phyloP scores from a whole-genome alignment of 345 rosid genomes.

The Dipteronia dyeriana region DNA sequence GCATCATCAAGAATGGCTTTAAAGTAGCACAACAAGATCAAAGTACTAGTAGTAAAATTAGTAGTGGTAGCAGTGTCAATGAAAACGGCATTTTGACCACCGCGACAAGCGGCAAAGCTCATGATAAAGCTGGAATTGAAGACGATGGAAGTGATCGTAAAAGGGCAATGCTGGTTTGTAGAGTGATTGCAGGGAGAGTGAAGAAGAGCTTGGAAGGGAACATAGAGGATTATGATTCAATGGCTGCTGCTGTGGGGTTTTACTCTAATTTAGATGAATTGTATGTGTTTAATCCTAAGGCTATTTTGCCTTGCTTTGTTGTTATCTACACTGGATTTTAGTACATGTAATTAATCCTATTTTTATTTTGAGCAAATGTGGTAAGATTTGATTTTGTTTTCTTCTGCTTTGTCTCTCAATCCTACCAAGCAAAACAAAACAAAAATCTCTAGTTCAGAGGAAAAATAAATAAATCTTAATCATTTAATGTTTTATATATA shows the following conservation, averaged over 20 bases:
- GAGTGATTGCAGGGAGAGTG: constrained; percentile 80
- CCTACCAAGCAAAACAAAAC: too few species aligned
- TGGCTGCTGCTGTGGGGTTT: constrained; percentile 51
- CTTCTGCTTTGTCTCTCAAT: neutral
- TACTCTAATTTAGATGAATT: constrained; percentile 70
- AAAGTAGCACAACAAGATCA: constrained; percentile 25
- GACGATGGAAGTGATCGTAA: constrained; percentile 31
- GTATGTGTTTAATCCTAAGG: constrained; percentile 60
- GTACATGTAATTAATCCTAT: neutral
- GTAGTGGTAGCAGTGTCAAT: neutral
- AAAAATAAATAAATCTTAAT: too few species aligned
- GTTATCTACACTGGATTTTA: constrained; percentile 62
- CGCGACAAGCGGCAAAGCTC: constrained; percentile 78
- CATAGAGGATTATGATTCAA: constrained; percentile 62
- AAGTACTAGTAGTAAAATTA: neutral
- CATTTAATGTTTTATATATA: too few species aligned
- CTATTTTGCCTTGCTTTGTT: constrained; percentile 84
- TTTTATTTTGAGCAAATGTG: too few species aligned
- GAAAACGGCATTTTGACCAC: constrained; percentile 64
- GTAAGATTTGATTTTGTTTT: constrained; percentile 7
- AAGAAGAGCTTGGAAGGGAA: constrained; percentile 47
- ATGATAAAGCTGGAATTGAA: constrained; percentile 44
- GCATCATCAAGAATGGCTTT: constrained; percentile 69
- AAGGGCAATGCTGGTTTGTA: constrained; percentile 79
- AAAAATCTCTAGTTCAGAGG: too few species aligned